Base-by-base conservation (phyloP, 306 rosid species). In the Crotalaria pallida region DNA sequence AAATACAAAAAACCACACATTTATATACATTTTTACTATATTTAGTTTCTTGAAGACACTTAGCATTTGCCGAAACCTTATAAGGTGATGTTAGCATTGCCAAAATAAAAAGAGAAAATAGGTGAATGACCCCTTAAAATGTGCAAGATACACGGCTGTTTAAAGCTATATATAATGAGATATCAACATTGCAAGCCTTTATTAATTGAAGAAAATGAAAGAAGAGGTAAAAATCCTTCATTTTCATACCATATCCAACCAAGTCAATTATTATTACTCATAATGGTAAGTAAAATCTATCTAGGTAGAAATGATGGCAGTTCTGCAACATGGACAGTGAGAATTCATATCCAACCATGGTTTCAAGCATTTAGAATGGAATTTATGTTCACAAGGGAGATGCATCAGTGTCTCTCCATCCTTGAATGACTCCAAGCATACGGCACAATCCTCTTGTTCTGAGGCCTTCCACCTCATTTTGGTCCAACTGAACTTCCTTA, bases 271-370 rank as follows among this genome's bases (percentile, higher is more conserved):
- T 21, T 29, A 18, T 15, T 6, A 77, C 29, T 15, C 22, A 48
- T 27, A 49, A 3, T 2, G 58, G 6, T 18, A 55, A 10, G 10
- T 9, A 48, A 10, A 7, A 58, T 16, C 44, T 38, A 29, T 5
- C 72, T 67, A 82, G 12, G 19, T 48, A 29, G 80, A 15, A 47
- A 21, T 36, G 22, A 79, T 63, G 47, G 64, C 64, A 58, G 68
- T 82, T 77, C 97, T 81, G 78, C 98, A 94, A 16, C 96, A 94
- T 64, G 98, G 98, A 83, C 98, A 94, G 24, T 85, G 81, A 5
- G 84, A 71, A 53, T 87, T 88, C 58, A 78, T 80, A 58, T 81
- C 79, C 3, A 94, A 83, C 98, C 97, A 94, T 52, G 98, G 98
- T 27, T 81, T 81, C 76, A 94, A 72, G 57, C 98, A 94, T 3